phyloP scores from a whole-genome alignment of 2,329 filamentous ascomycete species.

The Sporothrix dimorphospora region DNA sequence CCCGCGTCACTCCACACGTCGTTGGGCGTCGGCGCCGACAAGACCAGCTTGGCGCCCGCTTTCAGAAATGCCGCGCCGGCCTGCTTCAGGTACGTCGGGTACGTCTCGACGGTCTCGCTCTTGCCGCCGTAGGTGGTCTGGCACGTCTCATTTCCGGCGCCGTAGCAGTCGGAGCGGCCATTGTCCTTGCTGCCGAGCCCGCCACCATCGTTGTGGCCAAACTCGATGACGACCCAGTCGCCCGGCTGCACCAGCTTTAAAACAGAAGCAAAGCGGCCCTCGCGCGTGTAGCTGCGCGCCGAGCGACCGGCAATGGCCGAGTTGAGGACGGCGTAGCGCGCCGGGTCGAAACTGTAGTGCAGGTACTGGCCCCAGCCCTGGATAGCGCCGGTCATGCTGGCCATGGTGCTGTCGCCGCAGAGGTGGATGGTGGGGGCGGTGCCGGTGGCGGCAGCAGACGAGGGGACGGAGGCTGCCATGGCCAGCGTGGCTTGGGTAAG shows the following conservation, averaged over 20 bases:
- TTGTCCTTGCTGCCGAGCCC: slow-evolving; percentile 58
- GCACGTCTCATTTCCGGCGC: slow-evolving; percentile 57
- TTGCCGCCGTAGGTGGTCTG: slow-evolving; percentile 44
- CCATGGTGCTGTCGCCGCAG: slow-evolving; percentile 61
- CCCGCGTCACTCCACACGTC: slow-evolving; percentile 63
- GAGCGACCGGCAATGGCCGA: slow-evolving; percentile 67
- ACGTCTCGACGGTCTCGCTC: slow-evolving; percentile 62
- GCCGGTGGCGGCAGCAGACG: not conserved
- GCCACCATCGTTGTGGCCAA: slow-evolving; percentile 72
- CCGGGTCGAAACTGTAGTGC: slow-evolving; percentile 47
- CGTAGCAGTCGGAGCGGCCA: slow-evolving; percentile 60
- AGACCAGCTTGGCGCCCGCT: slow-evolving; percentile 64
- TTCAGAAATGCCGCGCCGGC: slow-evolving; percentile 56
- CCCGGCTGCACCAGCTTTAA: slow-evolving; percentile 52
- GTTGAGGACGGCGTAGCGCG: slow-evolving; percentile 62
- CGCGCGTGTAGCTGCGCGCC: slow-evolving; percentile 67
- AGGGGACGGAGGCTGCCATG: slow-evolving; percentile 3
- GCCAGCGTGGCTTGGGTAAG: not conserved
- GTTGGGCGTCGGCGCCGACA: slow-evolving; percentile 58
- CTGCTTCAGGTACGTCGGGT: slow-evolving; percentile 61
- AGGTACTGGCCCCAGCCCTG: slow-evolving; percentile 62
- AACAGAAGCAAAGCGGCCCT: slow-evolving; percentile 65
- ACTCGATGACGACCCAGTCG: slow-evolving; percentile 70
- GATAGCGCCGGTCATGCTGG: slow-evolving; percentile 42
- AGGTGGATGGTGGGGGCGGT: slow-evolving; percentile 49